Percentiles rank a stretch among this genome's conserved stretches.
Evolutionary conservation across 2,329 filamentous ascomycete species (phyloP).

Genomic region (Curvularia verruculosa): DNA sequence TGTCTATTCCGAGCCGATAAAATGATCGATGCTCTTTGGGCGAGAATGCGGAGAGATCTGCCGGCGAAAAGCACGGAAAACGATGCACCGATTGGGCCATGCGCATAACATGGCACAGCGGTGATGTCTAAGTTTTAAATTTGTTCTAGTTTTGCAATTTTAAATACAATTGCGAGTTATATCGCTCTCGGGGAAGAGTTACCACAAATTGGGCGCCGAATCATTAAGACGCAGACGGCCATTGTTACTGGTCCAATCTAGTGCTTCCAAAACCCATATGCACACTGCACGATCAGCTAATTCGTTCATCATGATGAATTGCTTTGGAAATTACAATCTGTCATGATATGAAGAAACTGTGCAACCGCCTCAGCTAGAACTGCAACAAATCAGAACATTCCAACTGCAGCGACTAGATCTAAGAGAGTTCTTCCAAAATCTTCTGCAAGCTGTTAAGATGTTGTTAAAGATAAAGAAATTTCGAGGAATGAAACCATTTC

Average conservation of each 20-base stretch:
- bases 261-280: not conserved
- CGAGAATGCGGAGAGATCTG: not conserved
- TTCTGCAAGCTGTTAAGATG: not conserved
- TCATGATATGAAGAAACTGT: not conserved
- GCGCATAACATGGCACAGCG: not conserved
- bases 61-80: not conserved
- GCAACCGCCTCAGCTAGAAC: not conserved
- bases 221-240: not conserved
- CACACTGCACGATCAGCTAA: not conserved
- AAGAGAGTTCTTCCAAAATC: not conserved
- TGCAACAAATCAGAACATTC: not conserved
- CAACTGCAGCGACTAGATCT: not conserved
- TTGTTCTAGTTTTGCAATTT: not conserved
- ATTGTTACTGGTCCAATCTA: not conserved
- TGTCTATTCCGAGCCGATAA: not conserved
- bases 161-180: not conserved
- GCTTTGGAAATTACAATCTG: not conserved
- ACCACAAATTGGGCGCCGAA: not conserved
- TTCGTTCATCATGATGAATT: not conserved
- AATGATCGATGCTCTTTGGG: not conserved
- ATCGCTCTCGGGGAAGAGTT: not conserved
- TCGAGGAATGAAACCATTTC: not conserved
- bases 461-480: not conserved
- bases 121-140: not conserved
- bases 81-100: not conserved